phyloP scores from a whole-genome alignment of 2,329 filamentous ascomycete genomes.

The Paracoccidioides brasiliensis region DNA sequence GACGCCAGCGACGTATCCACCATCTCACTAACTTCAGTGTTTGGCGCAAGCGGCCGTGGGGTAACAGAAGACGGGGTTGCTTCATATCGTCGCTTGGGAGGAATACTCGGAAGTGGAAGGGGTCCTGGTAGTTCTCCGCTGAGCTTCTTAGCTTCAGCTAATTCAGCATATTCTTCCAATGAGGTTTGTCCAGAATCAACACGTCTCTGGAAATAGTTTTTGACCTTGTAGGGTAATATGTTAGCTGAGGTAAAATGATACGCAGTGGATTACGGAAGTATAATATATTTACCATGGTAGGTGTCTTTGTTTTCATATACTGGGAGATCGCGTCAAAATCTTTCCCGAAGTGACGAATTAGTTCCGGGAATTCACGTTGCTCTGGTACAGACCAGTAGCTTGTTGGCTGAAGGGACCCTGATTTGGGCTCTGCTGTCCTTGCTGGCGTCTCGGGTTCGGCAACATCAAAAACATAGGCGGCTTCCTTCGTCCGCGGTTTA shows the following conservation, averaged over 20 bases:
- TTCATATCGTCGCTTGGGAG: constrained; percentile 38
- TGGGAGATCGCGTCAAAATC: constrained; percentile 38
- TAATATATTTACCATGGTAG: constrained; percentile 34
- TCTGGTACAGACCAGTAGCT: constrained; percentile 43
- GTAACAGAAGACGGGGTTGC: constrained; percentile 29
- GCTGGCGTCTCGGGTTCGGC: constrained; percentile 4
- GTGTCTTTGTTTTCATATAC: constrained; percentile 40
- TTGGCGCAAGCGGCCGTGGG: constrained; percentile 31
- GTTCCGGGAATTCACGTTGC: constrained; percentile 33
- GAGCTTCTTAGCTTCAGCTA: constrained; percentile 33
- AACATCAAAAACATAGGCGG: neutral
- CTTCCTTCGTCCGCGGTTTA: constrained; percentile 17
- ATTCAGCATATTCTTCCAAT: constrained; percentile 30
- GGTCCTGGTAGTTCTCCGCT: constrained; percentile 33
- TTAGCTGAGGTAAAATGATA: neutral
- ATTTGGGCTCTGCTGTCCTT: constrained; percentile 17
- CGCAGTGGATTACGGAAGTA: neutral
- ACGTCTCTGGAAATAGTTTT: constrained; percentile 37
- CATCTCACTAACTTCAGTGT: constrained; percentile 26
- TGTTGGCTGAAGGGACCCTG: constrained; percentile 31
- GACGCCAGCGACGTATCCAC: constrained; percentile 19
- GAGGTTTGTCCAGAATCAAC: constrained; percentile 32
- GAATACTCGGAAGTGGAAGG: constrained; percentile 31
- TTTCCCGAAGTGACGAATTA: constrained; percentile 35
- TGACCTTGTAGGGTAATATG: constrained; percentile 24